phyloP scores from a whole-genome alignment of 306 rosid species.

The Quercus suber region DNA sequence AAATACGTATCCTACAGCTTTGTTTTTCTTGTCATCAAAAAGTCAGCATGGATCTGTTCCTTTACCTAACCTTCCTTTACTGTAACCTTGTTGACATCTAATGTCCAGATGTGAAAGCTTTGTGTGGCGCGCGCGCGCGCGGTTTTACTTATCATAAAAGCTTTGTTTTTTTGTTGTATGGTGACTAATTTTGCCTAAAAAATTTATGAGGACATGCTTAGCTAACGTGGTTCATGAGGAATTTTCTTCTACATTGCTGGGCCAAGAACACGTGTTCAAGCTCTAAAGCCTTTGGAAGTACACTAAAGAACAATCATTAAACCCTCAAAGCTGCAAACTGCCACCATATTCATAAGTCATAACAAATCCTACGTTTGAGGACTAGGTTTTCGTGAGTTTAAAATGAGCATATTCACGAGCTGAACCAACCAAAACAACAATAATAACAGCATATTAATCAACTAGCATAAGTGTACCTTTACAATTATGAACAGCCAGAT shows the following conservation, averaged over 20 bases:
- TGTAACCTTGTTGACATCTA: background rate
- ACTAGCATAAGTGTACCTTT: background rate
- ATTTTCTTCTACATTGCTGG: background rate
- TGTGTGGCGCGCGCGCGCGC: too few relatives aligned
- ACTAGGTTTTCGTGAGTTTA: background rate
- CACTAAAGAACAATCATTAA: background rate
- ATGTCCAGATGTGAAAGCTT: background rate
- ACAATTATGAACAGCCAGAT: background rate
- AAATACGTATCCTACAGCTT: constrained; percentile 1
- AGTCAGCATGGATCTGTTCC: constrained; percentile 7
- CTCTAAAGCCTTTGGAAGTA: background rate
- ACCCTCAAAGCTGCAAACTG: background rate
- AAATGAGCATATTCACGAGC: background rate
- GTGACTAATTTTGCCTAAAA: background rate
- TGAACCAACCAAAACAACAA: background rate
- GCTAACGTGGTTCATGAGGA: too few relatives aligned
- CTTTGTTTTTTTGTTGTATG: background rate
- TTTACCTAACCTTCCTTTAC: background rate
- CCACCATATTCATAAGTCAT: background rate
- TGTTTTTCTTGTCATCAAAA: background rate
- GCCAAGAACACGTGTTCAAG: background rate
- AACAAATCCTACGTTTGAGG: background rate
- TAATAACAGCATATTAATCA: background rate
- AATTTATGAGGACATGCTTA: too few relatives aligned
- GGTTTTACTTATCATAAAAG: too few relatives aligned